Percentiles rank a stretch among this genome's conserved stretches.
Evolutionary conservation across 495 filamentous ascomycete species (phyloP).

Genomic region (Aspergillus panamensis): DNA sequence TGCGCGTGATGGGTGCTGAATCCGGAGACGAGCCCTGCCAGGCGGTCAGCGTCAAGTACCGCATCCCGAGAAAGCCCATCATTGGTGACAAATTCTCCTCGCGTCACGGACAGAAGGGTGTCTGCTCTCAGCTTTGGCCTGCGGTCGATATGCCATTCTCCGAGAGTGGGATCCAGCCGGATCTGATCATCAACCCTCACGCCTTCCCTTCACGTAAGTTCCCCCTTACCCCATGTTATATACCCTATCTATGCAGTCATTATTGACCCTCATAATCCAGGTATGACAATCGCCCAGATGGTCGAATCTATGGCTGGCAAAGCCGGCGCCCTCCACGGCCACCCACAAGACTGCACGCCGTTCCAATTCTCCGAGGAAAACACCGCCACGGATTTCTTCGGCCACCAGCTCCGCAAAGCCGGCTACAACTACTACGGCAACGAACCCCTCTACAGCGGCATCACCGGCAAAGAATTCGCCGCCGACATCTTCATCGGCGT

Average conservation of each 20-base stretch:
- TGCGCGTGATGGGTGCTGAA: constrained; percentile 82
- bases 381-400: constrained; percentile 92
- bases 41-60: constrained; percentile 84
- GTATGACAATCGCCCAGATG: constrained; percentile 99
- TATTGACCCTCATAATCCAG: constrained; percentile 16
- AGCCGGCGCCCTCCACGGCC: constrained; percentile 85
- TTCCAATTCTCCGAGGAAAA: constrained; percentile 92
- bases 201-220: constrained; percentile 90
- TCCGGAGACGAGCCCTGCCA: constrained; percentile 77
- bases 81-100: constrained; percentile 72
- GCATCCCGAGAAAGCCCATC: constrained; percentile 82
- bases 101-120: constrained; percentile 59
- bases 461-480: constrained; percentile 88
- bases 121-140: constrained; percentile 96
- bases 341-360: constrained; percentile 90
- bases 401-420: constrained; percentile 86
- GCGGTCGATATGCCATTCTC: constrained; percentile 94
- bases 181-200: constrained; percentile 98
- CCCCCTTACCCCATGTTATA: neutral
- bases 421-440: constrained; percentile 98
- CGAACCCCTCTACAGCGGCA: constrained; percentile 95
- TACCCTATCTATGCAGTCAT: neutral
- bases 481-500: constrained; percentile 96
- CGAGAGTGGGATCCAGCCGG: constrained; percentile 93
- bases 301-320: constrained; percentile 96